Evolutionary conservation across 345 rosid genomes (phyloP), one percentile per base, ranked within the genome.

Genomic region (Eucalyptus dawsonii): DNA sequence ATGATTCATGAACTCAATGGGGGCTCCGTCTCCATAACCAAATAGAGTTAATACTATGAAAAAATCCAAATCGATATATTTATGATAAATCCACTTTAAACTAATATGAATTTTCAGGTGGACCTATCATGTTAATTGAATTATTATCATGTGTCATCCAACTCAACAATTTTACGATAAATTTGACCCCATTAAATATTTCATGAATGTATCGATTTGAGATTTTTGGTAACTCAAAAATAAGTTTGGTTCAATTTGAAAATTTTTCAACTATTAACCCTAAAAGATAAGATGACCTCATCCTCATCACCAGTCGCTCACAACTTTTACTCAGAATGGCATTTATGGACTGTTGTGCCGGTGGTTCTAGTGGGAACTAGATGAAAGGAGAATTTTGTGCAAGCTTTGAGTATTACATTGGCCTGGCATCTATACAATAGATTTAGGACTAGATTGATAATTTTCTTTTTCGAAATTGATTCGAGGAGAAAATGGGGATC

Each of bases 151-250:
- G 11, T 22, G 3, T 54, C 1, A 19, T 56, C 0, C 6, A 56
- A 10, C 3, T 56, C 3, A 56, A 24, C 0, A 24, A 56, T 56
- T 24, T 56, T 10, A 56, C 1, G 1, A 56, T 56, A 56, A 56
- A 22, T 56, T 56, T 22, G 1, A 56, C 27, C 5, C 11, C 5
- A 53, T 19, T 56, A 24, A 21, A 56, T 56, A 24, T 56, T 22
- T 56, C 3, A 22, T 5, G 0, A 9, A 1, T 10, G 3, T 56
- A 24, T 22, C 1, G 1, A 56, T 56, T 56, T 56, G 29, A 22
- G 62, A 56, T 24, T 10, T 24, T 56, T 56, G 11, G 13, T 56
- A 19, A 53, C 4, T 19, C 58, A 53, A 53, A 53, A 53, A 53
- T 53, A 53, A 53, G 5, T 53, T 53, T 53, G 0, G 5, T 53